Evolutionary conservation across 148 eudicot species (phyloP).

Genomic region (Chenopodium suecicum): DNA sequence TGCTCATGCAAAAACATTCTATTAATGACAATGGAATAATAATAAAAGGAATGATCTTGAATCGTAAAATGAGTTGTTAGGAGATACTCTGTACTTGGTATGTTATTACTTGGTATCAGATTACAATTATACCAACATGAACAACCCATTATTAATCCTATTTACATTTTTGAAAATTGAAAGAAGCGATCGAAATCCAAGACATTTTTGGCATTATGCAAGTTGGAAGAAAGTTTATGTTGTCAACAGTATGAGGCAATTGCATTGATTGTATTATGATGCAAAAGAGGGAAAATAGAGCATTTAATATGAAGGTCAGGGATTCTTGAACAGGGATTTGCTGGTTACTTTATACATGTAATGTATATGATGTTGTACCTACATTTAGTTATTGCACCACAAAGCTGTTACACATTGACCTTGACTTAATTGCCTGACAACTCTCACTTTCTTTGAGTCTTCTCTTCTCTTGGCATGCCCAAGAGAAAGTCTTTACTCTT

Average conservation of each 20-base stretch:
- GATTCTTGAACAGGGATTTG: conserved; percentile 15
- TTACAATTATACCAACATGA: background rate
- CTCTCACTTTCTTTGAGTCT: background rate
- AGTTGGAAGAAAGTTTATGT: background rate
- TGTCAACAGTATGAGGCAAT: background rate
- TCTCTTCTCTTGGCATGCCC: conserved; percentile 4
- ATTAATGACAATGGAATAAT: no score
- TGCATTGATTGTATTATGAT: conserved; percentile 27
- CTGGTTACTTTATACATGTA: conserved; percentile 24
- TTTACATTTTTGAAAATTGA: background rate
- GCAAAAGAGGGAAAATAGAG: conserved; percentile 18
- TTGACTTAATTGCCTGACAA: conserved; percentile 29
- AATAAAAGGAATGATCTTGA: background rate
- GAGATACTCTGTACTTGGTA: no score
- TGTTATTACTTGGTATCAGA: no score
- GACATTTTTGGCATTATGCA: background rate
- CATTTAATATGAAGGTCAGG: conserved; percentile 23
- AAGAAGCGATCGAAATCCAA: background rate
- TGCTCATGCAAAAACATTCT: background rate
- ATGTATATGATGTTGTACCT: background rate
- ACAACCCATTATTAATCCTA: background rate
- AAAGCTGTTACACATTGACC: conserved; percentile 31
- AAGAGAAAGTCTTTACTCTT: background rate
- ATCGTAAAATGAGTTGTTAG: no score
- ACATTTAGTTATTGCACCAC: conserved; percentile 22